Conservation (phyloP, 345 rosid species). For the Bruguiera gymnorhiza region DNA sequence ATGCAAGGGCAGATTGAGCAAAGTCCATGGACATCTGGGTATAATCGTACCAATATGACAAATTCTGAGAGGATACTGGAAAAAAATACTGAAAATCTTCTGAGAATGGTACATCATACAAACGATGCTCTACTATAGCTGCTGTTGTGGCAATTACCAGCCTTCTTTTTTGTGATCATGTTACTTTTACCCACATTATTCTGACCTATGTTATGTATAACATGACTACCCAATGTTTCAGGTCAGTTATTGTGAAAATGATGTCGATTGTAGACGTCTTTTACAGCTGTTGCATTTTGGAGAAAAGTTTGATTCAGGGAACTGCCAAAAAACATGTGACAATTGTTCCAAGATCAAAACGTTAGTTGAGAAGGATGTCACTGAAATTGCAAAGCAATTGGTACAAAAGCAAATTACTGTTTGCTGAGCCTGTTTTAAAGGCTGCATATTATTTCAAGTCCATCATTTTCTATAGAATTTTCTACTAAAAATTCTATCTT, state of each 20-base stretch:
- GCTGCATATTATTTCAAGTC: neutral
- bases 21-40: conserved; percentile 56
- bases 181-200: neutral
- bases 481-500: conserved; percentile 3
- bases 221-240: conserved; percentile 38
- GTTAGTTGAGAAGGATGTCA: conserved; percentile 82
- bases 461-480: neutral
- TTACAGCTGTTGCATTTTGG: conserved; percentile 92
- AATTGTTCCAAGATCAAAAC: conserved; percentile 67
- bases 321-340: conserved; percentile 83
- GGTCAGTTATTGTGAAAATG: conserved; percentile 93
- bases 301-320: conserved; percentile 70
- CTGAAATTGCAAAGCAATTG: conserved; percentile 77
- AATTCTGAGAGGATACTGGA: conserved; percentile 76
- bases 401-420: conserved; percentile 34
- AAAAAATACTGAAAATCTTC: conserved; percentile 86
- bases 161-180: no score
- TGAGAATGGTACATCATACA: conserved; percentile 62
- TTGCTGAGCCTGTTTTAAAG: neutral
- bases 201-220: conserved; percentile 8
- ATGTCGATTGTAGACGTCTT: conserved; percentile 90
- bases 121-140: conserved; percentile 7
- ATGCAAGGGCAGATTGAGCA: conserved; percentile 84
- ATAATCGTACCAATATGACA: conserved; percentile 48
- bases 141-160: neutral